These are phyloP conservation scores for Pelargonium nanum DNA, from an alignment of 345 rosid genomes.

Conservation along the genomic window DNA sequence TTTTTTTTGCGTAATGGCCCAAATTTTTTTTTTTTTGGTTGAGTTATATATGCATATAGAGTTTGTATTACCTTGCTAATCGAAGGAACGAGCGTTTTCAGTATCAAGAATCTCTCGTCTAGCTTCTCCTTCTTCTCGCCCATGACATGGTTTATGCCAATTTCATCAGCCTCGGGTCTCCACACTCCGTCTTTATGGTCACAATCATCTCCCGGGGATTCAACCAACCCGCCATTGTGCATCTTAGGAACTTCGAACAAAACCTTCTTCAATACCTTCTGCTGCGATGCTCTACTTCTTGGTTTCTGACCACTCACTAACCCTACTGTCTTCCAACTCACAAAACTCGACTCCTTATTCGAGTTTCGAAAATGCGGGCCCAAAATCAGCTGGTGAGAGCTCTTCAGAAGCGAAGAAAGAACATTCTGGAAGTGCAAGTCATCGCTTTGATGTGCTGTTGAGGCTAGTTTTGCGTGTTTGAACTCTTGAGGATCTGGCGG, in stretches of 20 bases:
- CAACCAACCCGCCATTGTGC: conserved; percentile 29
- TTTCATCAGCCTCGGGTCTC: conserved; percentile 52
- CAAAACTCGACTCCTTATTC: conserved; percentile 50
- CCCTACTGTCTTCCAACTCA: conserved; percentile 44
- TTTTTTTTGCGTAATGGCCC: too few species aligned
- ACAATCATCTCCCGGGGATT: conserved; percentile 27
- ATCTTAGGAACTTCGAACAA: conserved; percentile 59
- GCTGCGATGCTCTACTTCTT: conserved; percentile 37
- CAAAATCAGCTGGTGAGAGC: conserved; percentile 46
- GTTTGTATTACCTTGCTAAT: conserved; percentile 45
- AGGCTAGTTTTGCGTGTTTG: conserved; percentile 22
- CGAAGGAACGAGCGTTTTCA: conserved; percentile 67
- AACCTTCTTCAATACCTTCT: conserved; percentile 59
- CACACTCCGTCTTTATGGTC: conserved; percentile 18
- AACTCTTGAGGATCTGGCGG: conserved; percentile 33
- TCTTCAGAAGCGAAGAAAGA: conserved; percentile 49
- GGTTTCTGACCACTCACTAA: conserved; percentile 12
- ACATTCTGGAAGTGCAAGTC: conserved; percentile 69
- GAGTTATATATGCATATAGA: too few species aligned
- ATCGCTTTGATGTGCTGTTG: conserved; percentile 25
- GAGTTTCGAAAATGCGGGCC: conserved; percentile 42
- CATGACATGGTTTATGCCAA: conserved; percentile 28
- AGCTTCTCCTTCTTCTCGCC: conserved; percentile 49
- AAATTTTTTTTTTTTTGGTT: too few species aligned
- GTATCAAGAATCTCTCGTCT: conserved; percentile 40